phyloP scores from a whole-genome alignment of 805 yeast species.

The Sugiyamaella floridensis region DNA sequence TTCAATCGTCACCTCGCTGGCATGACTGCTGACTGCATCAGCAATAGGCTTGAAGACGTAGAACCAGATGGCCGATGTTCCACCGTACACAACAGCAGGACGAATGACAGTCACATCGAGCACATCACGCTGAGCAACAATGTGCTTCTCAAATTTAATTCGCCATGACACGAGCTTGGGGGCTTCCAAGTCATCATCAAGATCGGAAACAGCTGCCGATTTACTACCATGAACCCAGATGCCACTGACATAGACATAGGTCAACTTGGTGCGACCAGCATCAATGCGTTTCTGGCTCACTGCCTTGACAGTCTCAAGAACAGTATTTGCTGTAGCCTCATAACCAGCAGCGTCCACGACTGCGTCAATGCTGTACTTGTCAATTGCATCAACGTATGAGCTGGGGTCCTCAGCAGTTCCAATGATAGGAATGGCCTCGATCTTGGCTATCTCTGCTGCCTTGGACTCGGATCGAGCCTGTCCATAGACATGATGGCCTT shows the following conservation, averaged over 20 bases:
- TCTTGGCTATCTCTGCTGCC: neutral
- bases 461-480: constrained; percentile 9
- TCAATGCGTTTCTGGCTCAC: neutral
- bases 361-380: constrained; percentile 7
- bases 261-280: constrained; percentile 1
- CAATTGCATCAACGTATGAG: constrained; percentile 1
- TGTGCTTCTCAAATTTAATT: constrained; percentile 3
- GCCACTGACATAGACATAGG: constrained; percentile 6
- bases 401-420: constrained; percentile 7
- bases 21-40: neutral
- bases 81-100: constrained; percentile 10
- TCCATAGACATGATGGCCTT: constrained; percentile 10
- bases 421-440: constrained; percentile 7
- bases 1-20: neutral
- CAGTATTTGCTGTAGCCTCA: neutral
- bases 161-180: constrained; percentile 8
- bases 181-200: neutral
- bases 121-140: neutral
- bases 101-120: constrained; percentile 6
- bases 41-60: constrained; percentile 2
- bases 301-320: neutral
- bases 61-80: constrained; percentile 8
- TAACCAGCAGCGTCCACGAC: constrained; percentile 8
- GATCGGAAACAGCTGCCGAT: constrained; percentile 2
- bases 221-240: constrained; percentile 10